Base-by-base conservation (phyloP, 345 rosid genomes). In the Theobroma cacao region DNA sequence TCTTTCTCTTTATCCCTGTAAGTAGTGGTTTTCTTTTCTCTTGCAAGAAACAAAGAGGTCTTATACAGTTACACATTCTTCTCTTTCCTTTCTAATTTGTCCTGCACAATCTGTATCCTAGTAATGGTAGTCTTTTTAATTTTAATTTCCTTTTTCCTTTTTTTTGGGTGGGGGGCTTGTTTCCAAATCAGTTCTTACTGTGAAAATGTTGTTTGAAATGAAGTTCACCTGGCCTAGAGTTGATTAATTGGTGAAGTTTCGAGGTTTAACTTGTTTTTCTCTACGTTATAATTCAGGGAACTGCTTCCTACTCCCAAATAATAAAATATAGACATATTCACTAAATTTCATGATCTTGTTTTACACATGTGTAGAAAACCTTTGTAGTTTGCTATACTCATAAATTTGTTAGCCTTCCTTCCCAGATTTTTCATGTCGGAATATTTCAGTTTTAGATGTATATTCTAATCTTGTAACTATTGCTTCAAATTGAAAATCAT, bases 391-490 rank as follows among this genome's bases (percentile, higher is more conserved):
- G 36, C 31, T 18, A 34, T 52, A n/a, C 62, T 24, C 0, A 18
- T 50, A 69, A 4, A 34, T 9, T 50, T 12, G 18, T 33, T n/a
- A 28, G 38, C 58, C 3, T 12, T 69, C 26, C 33, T 69, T 47
- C 56, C 58, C 12, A 43, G 20, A 17, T 69, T 69, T 28, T 30
- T 48, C 9, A 17, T 71, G 73, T 31, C 22, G 1, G 30, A 71
- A 15, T 71, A 50, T 71, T 43, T 43, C 53, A 68, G 74, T 48
- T 70, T 24, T 69, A 13, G 38, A 69, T 69, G 74, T 47, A 26
- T 24, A 1, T 17, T 45, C 12, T 31, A 45, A 31, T 47, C 26
- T 28, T 30, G 0, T 34, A 30, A 30, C 7, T 70, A 30, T 48
- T 70, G 26, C 60, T 31, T 50, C 60, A 17, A 50, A 28, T 34